These are phyloP conservation scores for Lophiotrema nucula DNA, from an alignment of 495 filamentous ascomycete genomes.

Conservation along the genomic window DNA sequence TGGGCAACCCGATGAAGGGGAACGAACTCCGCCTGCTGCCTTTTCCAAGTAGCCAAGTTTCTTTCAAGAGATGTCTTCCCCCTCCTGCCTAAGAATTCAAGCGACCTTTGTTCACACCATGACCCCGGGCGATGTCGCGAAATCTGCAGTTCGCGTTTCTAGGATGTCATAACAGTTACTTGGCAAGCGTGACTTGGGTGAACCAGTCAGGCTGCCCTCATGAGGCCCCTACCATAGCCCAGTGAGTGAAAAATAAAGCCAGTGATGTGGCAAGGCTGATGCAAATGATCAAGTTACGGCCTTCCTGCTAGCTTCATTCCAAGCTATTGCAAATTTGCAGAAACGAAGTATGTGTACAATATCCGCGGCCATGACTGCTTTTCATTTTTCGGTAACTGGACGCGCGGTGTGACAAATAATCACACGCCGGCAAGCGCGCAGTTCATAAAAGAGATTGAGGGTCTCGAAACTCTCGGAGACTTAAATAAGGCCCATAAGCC, in stretches of 20 bases:
- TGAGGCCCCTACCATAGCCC: neutral
- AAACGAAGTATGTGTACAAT: conserved; percentile 1
- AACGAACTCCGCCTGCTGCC: too few species aligned
- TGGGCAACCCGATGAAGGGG: too few species aligned
- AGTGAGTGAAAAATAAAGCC: neutral
- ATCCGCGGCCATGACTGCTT: conserved; percentile 9
- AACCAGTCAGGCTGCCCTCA: neutral
- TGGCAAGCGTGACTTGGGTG: conserved; percentile 6
- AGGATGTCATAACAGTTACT: conserved; percentile 3
- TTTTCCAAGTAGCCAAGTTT: too few species aligned
- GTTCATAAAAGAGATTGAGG: neutral
- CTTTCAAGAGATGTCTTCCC: too few species aligned
- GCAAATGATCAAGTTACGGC: neutral
- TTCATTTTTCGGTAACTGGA: neutral
- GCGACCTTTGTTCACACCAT: too few species aligned
- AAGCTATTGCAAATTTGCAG: neutral
- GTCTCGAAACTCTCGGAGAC: neutral
- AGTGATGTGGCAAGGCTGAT: neutral
- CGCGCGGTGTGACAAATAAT: neutral
- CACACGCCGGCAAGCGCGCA: neutral
- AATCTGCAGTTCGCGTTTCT: conserved; percentile 3
- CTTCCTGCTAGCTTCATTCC: neutral
- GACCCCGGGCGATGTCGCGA: conserved; percentile 1
- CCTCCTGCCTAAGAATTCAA: too few species aligned
- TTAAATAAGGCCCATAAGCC: neutral